Evolutionary conservation across 345 rosid genomes (phyloP), one percentile per base, ranked within the genome.

Genomic region (Populus alba): DNA sequence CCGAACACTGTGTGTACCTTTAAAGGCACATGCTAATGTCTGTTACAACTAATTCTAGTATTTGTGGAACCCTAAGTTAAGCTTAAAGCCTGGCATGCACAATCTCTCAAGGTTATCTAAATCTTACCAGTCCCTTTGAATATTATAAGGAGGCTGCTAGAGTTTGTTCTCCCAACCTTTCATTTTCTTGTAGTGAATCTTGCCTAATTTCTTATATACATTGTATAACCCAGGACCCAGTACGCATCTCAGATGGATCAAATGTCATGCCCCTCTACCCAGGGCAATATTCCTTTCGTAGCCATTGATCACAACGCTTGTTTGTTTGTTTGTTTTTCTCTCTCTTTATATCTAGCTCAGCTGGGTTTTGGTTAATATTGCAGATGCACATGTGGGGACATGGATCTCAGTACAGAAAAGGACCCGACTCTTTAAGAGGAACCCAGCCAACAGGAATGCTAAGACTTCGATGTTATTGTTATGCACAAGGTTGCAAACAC

Each of bases 351-450:
- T 15, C 51, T 47, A n/a, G 1, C 45, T 10, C 35, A 66, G 4
- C 49, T 27, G 70, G 62, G 41, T 39, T 49, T 35, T 51, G 43
- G 33, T 38, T 70, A 37, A 69, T 8, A 1, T 55, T 43, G 70
- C 83, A 92, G 95, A 92, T 92, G 97, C 97, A 92, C 80, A 91
- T 91, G 97, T 92, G 97, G 97, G 95, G 97, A 68, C 97, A 92
- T 82, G 97, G 97, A 81, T 92, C 95, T 39, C 92, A 92, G 81
- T 92, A 92, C 84, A 88, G 94, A 83, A 92, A 92, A 81, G 94
- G 97, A 73, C 94, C 97, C 0, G 94, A 92, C 67, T 91, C 97
- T 10, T 73, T 92, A 66, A 86, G 89, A 75, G 97, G 97, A 82
- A 87, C 85, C 9, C 94, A 91, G 39, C 93, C 97, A 79, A 89